phyloP scores from a whole-genome alignment of 495 filamentous ascomycete genomes.

The Parmelia sp. region DNA sequence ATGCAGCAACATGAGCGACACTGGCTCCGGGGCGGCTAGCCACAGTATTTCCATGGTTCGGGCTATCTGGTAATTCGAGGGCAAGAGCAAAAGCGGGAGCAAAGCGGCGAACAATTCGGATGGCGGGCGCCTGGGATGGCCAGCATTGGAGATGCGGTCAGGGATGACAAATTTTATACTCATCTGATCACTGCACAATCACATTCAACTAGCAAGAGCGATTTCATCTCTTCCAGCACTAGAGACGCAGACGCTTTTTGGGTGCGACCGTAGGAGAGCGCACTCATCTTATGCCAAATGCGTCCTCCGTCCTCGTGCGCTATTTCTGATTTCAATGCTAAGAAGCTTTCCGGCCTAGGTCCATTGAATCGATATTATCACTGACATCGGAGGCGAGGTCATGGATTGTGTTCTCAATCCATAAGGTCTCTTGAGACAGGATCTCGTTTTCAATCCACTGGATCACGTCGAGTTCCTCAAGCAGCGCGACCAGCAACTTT shows the following conservation, averaged over 20 bases:
- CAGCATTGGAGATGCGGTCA: neutral
- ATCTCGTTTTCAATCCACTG: constrained; percentile 39
- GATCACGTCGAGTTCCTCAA: constrained; percentile 41
- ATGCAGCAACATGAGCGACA: neutral
- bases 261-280: neutral
- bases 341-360: constrained; percentile 16
- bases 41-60: neutral
- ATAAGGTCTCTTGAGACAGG: constrained; percentile 35
- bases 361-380: constrained; percentile 13
- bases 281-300: neutral
- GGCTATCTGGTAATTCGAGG: neutral
- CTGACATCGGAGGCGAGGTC: constrained; percentile 26
- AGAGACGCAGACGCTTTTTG: neutral
- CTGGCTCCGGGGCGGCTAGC: neutral
- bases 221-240: neutral
- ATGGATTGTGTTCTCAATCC: constrained; percentile 34
- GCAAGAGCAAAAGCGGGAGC: neutral
- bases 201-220: neutral
- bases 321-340: neutral
- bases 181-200: neutral
- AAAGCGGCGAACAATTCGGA: neutral
- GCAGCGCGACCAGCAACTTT: constrained; percentile 37
- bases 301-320: neutral
- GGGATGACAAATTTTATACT: neutral
- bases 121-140: neutral